Percentiles rank a stretch among this genome's conserved stretches.
These are phyloP conservation scores for Clathrospora elynae DNA, from an alignment of 2,329 filamentous ascomycete genomes.

Conservation along the genomic window DNA sequence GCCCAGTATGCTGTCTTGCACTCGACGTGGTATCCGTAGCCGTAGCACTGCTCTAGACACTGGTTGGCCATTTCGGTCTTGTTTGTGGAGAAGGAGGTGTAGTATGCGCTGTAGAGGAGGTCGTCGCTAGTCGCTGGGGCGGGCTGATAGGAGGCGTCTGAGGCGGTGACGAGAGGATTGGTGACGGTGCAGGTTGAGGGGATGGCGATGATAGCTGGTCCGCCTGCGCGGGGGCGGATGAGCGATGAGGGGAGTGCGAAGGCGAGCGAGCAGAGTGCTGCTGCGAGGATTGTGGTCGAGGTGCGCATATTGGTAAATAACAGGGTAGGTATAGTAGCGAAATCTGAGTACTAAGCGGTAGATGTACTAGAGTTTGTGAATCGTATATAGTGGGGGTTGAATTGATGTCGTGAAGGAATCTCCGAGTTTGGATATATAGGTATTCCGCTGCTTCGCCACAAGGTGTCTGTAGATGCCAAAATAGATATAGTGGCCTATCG, in stretches of 20 bases:
- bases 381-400: background rate
- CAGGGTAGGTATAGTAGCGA: background rate
- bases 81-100: constrained; percentile 37
- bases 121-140: constrained; percentile 22
- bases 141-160: constrained; percentile 34
- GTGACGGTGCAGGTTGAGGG: constrained; percentile 45
- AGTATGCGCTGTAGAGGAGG: constrained; percentile 42
- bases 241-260: constrained; percentile 10
- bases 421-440: constrained; percentile 1
- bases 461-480: constrained; percentile 8
- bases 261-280: constrained; percentile 7
- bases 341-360: background rate
- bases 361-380: background rate
- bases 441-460: constrained; percentile 3
- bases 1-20: constrained; percentile 48
- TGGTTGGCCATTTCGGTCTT: constrained; percentile 35
- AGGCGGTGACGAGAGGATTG: constrained; percentile 32
- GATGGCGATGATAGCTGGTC: constrained; percentile 41
- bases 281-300: constrained; percentile 2
- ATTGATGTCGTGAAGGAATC: background rate
- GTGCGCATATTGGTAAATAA: constrained; percentile 6
- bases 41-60: constrained; percentile 51
- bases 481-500: constrained; percentile 1
- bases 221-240: constrained; percentile 39
- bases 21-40: constrained; percentile 42